Conservation (phyloP, 805 yeast genomes). For the Deakozyma indianensis region DNA sequence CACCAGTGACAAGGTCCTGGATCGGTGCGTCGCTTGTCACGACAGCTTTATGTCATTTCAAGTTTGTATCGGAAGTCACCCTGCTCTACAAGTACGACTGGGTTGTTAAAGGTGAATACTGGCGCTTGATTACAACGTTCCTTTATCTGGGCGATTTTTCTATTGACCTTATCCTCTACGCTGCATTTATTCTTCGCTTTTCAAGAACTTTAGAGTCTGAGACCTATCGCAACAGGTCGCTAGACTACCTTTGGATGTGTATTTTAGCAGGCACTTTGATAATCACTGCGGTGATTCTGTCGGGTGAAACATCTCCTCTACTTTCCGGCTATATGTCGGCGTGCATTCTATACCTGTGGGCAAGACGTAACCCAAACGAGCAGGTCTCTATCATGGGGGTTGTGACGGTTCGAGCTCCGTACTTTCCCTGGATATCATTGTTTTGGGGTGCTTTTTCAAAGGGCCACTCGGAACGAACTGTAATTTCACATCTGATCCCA, state of each 20-base stretch:
- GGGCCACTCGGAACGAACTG: neutral
- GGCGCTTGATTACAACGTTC: conserved; percentile 29
- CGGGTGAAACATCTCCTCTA: neutral
- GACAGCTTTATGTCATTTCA: conserved; percentile 16
- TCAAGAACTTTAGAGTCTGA: neutral
- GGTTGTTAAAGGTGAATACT: conserved; percentile 23
- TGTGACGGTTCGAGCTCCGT: neutral
- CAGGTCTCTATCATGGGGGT: neutral
- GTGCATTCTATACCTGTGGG: neutral
- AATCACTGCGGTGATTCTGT: neutral
- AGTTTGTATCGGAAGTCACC: conserved; percentile 20
- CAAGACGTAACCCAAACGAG: neutral
- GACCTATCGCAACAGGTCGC: neutral
- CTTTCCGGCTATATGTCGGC: neutral
- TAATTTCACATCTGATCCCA: neutral
- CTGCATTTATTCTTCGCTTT: conserved; percentile 26
- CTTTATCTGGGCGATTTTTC: conserved; percentile 30
- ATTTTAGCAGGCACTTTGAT: neutral
- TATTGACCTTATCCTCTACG: conserved; percentile 21
- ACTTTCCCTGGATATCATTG: neutral
- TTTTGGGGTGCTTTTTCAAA: neutral
- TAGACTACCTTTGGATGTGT: neutral
- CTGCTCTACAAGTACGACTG: conserved; percentile 22
- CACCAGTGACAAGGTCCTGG: conserved; percentile 32
- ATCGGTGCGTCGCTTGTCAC: conserved; percentile 20